Conservation (phyloP, 768 basidiomycete species). For the Xerocomellus amylosporus region DNA sequence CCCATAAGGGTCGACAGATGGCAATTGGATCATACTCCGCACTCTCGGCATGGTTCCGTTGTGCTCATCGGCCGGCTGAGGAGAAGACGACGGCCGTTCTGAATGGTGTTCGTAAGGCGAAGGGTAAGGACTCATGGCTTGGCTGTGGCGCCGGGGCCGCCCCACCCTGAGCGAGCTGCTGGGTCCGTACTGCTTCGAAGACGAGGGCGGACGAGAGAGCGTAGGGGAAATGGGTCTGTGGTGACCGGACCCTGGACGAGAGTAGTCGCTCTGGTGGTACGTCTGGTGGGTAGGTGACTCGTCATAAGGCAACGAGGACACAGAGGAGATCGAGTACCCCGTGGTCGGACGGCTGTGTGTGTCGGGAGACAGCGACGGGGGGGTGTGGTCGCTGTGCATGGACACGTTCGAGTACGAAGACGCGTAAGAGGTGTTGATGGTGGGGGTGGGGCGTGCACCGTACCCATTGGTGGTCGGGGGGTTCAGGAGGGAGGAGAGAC, state of each 20-base stretch:
- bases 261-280: slow-evolving; percentile 55
- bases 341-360: slow-evolving; percentile 70
- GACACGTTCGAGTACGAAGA: slow-evolving; percentile 69
- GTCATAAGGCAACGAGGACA: slow-evolving; percentile 72
- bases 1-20: slow-evolving; percentile 65
- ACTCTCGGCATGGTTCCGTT: slow-evolving; percentile 60
- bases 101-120: slow-evolving; percentile 72
- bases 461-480: slow-evolving; percentile 48
- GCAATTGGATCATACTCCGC: slow-evolving; percentile 80
- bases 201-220: slow-evolving; percentile 65
- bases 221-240: slow-evolving; percentile 64
- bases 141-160: slow-evolving; percentile 74
- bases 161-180: slow-evolving; percentile 63
- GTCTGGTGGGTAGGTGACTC: slow-evolving; percentile 41
- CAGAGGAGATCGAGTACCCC: slow-evolving; percentile 82
- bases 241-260: slow-evolving; percentile 71
- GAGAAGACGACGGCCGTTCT: slow-evolving; percentile 69
- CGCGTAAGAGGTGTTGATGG: slow-evolving; percentile 68
- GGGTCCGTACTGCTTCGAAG: slow-evolving; percentile 52
- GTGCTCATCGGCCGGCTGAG: slow-evolving; percentile 57
- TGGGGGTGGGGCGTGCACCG: slow-evolving; percentile 56
- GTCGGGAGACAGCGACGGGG: slow-evolving; percentile 74
- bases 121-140: slow-evolving; percentile 86
- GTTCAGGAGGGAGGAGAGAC: slow-evolving; percentile 75
- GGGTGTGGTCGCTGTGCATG: slow-evolving; percentile 65